Evolutionary conservation across 177 flowering plant genomes (phyloP).

Genomic region (Telopea speciosissima): DNA sequence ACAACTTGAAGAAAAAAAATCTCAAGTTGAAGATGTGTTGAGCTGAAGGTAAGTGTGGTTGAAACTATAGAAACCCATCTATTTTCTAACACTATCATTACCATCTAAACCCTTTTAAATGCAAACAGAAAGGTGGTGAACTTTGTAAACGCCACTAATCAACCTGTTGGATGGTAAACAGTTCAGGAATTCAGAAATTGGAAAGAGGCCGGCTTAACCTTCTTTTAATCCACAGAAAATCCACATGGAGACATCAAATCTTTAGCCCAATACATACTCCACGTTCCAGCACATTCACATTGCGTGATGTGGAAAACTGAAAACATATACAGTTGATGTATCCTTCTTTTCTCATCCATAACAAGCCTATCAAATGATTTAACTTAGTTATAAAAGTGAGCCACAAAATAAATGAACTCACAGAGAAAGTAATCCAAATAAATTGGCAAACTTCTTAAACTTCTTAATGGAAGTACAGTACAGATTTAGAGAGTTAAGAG

Average conservation of each 20-base stretch:
- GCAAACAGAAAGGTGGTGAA: no score
- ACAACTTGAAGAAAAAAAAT: no score
- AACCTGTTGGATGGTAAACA: no score
- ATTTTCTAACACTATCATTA: no score
- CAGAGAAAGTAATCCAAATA: not conserved
- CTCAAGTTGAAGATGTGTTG: no score
- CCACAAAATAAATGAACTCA: not conserved
- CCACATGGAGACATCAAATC: not conserved
- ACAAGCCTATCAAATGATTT: not conserved
- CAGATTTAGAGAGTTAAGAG: not conserved
- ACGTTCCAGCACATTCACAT: not conserved
- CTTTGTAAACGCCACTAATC: no score
- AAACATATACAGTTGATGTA: not conserved
- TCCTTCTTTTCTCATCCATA: not conserved
- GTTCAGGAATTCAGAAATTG: no score
- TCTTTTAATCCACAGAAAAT: no score
- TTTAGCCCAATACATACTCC: not conserved
- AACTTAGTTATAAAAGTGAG: not conserved
- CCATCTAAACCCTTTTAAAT: no score
- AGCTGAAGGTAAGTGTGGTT: no score
- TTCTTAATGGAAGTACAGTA: not conserved
- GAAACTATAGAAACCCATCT: no score
- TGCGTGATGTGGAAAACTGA: not conserved
- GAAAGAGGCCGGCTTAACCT: no score
- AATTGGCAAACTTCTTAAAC: not conserved